Base-by-base conservation (phyloP, 495 filamentous ascomycete genomes). In the Penicillium simplicissimum region DNA sequence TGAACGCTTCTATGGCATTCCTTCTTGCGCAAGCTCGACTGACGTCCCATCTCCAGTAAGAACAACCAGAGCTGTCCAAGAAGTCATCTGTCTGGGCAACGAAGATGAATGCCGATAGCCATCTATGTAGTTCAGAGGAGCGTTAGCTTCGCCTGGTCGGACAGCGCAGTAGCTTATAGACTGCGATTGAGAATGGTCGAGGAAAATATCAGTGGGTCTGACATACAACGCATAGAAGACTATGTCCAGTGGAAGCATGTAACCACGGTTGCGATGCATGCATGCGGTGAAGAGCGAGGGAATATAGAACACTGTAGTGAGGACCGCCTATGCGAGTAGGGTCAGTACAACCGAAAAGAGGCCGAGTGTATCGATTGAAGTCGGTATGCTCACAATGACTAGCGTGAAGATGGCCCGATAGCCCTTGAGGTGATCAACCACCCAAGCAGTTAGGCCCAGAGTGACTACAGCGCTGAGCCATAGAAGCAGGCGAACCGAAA, bases 101-200 rank as follows among this genome's bases (percentile, higher is more conserved):
- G 23, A 66, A 66, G 9, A 66, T 66, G 36, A 66, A 66, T 23
- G 63, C 63, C 21, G 63, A 28, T 23, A 66, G 60, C 63, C 63
- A 66, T 53, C 63, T 66, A 47, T 15, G 17, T 17, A 17, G 43
- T 31, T 31, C 4, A 31, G 28, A 6, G 2, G 4, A 4, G 4
- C 4, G 6, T 31, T 7, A 52, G 51, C 31, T 52, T 34, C 31
- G 1, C 28, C 0, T 31, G 6, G 28, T 31, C 28, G 28, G 28
- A 31, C 28, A 31, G 3, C 1, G 23, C 3, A 25, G 23, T 25
- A 25, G 23, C 23, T 25, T 25, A 25, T 25, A 25, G 23, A 25
- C 23, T 25, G 23, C 23, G 1, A 25, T 25, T 25, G 23, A 25
- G 28, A 7, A 31, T 3, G 28, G 0, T 31, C 0, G 28, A 7